Evolutionary conservation across 257 asterid species (phyloP).

Genomic region (Primulina huaijiensis): DNA sequence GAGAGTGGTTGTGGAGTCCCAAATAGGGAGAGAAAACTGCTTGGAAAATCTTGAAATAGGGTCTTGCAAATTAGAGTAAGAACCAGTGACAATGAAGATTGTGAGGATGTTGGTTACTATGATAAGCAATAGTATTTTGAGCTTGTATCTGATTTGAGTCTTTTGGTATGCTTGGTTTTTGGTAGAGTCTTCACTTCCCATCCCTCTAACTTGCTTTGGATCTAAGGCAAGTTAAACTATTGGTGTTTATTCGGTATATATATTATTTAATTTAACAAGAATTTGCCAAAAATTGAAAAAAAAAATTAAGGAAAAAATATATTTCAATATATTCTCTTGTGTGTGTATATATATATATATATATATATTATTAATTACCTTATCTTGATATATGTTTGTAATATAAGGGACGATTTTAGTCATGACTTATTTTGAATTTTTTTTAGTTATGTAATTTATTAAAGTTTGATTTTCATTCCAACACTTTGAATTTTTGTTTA

Average conservation of each 20-base stretch:
- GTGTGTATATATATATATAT: too few species aligned
- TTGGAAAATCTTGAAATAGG: constrained; percentile 22
- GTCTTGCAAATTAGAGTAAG: constrained; percentile 15
- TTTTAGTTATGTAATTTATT: too few species aligned
- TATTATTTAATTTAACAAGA: constrained; percentile 19
- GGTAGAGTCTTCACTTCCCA: constrained; percentile 34
- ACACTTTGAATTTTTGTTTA: too few species aligned
- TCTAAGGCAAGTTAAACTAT: constrained; percentile 3
- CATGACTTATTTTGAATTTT: too few species aligned
- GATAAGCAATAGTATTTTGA: constrained; percentile 34
- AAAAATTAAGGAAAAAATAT: too few species aligned
- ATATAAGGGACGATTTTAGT: too few species aligned
- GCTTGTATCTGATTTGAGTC: constrained; percentile 34
- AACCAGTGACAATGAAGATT: constrained; percentile 39
- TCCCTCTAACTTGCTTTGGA: constrained; percentile 28
- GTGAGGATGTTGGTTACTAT: constrained; percentile 46
- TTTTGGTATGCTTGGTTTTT: constrained; percentile 34
- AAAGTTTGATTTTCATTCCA: too few species aligned
- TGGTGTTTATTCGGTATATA: neutral
- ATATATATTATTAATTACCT: too few species aligned
- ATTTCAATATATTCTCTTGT: too few species aligned
- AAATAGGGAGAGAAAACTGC: constrained; percentile 19
- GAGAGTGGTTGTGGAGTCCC: constrained; percentile 30
- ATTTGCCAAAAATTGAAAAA: neutral
- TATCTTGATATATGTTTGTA: too few species aligned